phyloP scores from a whole-genome alignment of 2,329 filamentous ascomycete genomes.

The Seiridium cupressi region DNA sequence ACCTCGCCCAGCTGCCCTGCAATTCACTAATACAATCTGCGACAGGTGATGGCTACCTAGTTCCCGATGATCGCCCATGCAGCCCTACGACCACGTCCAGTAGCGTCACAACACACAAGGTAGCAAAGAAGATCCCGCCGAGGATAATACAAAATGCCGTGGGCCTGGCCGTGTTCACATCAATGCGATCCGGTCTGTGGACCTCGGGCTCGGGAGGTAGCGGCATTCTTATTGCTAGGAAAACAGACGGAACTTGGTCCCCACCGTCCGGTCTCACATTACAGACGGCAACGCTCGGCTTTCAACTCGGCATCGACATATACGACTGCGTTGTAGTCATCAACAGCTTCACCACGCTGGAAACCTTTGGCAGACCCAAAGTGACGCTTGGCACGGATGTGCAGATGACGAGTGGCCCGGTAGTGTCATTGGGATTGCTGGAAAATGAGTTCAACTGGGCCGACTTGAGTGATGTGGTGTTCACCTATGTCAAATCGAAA shows the following conservation, averaged over 20 bases:
- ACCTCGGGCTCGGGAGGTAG: slow-evolving; percentile 88
- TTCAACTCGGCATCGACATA: slow-evolving; percentile 88
- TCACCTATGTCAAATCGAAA: slow-evolving; percentile 58
- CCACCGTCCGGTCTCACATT: slow-evolving; percentile 88
- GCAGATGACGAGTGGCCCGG: slow-evolving; percentile 72
- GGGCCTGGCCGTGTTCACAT: slow-evolving; percentile 90
- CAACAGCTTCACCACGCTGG: slow-evolving; percentile 80
- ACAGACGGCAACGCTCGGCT: slow-evolving; percentile 85
- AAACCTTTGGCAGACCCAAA: slow-evolving; percentile 77
- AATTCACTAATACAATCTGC: slow-evolving; percentile 2
- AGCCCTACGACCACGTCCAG: slow-evolving; percentile 27
- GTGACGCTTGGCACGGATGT: slow-evolving; percentile 82
- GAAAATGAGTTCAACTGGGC: slow-evolving; percentile 51
- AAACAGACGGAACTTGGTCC: slow-evolving; percentile 86
- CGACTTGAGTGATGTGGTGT: slow-evolving; percentile 52
- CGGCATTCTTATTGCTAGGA: slow-evolving; percentile 79
- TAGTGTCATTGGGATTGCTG: slow-evolving; percentile 53
- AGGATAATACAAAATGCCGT: slow-evolving; percentile 86
- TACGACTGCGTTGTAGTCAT: slow-evolving; percentile 95
- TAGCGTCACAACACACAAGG: slow-evolving; percentile 49
- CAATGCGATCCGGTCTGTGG: slow-evolving; percentile 91
- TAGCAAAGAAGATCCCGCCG: slow-evolving; percentile 79
- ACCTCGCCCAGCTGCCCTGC: background rate
- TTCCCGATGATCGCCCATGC: slow-evolving; percentile 36
- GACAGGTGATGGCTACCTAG: slow-evolving; percentile 56